phyloP scores from a whole-genome alignment of 768 basidiomycete genomes.

The Rickenella mellea region DNA sequence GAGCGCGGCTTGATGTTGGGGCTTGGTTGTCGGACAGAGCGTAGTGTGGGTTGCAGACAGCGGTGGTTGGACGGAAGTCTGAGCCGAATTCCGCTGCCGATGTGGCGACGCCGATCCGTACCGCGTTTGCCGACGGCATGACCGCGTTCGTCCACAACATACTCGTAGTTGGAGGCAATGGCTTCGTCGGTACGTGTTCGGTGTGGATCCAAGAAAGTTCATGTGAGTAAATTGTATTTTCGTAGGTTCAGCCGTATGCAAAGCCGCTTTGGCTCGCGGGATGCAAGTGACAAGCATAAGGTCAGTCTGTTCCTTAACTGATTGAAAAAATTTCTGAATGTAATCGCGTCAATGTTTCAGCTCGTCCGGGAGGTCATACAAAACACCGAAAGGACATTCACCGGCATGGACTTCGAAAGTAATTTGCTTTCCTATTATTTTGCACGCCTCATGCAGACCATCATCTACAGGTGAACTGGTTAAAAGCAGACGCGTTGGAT shows the following conservation, averaged over 20 bases:
- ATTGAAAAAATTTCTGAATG: not conserved
- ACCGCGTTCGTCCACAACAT: no score
- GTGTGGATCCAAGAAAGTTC: not conserved
- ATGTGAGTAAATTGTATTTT: not conserved
- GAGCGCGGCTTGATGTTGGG: no score
- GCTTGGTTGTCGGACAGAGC: no score
- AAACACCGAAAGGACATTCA: conserved; percentile 80
- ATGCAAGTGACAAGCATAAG: conserved; percentile 87
- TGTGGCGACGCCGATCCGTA: no score
- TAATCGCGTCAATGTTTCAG: conserved; percentile 26
- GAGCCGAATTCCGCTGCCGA: no score
- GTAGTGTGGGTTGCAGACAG: no score
- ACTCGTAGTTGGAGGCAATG: conserved; percentile 97
- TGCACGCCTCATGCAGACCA: conserved; percentile 2
- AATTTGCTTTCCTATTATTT: conserved; percentile 11
- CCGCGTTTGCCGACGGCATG: no score
- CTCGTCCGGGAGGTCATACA: conserved; percentile 79
- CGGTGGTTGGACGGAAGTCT: no score
- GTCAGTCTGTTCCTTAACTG: conserved; percentile 27
- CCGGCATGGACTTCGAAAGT: conserved; percentile 83
- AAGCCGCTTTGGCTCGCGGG: conserved; percentile 74
- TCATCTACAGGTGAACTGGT: conserved; percentile 43
- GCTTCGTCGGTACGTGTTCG: conserved; percentile 72
- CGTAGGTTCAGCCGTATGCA: conserved; percentile 87
- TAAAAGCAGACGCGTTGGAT: conserved; percentile 69